Evolutionary conservation across 2,329 filamentous ascomycete genomes (phyloP).

Genomic region (Trichophyton verrucosum): DNA sequence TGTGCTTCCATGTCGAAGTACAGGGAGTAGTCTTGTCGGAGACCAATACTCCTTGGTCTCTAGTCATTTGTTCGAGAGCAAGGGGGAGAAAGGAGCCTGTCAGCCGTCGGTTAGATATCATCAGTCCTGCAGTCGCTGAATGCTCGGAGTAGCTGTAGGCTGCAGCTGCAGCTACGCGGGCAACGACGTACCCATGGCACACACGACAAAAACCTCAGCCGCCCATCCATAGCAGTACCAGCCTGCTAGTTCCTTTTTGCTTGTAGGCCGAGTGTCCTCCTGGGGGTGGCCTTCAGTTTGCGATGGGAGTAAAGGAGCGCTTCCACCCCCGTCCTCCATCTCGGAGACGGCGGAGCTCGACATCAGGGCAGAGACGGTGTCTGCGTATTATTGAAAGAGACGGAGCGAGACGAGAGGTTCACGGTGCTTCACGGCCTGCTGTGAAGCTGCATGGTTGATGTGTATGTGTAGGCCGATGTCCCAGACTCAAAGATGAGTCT

Average conservation of each 20-base stretch:
- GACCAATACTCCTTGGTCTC: slow-evolving; percentile 79
- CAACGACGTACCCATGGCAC: slow-evolving; percentile 51
- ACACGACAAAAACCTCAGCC: slow-evolving; percentile 91
- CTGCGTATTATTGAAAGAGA: neutral
- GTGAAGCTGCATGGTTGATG: neutral
- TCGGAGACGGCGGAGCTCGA: neutral
- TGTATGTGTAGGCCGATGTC: neutral
- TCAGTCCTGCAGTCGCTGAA: no score
- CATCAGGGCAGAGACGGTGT: neutral
- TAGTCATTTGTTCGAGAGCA: slow-evolving; percentile 80
- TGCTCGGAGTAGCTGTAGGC: no score
- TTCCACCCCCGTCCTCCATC: neutral
- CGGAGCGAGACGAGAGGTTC: neutral
- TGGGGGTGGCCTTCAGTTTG: neutral
- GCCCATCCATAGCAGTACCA: slow-evolving; percentile 98
- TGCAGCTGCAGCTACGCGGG: neutral
- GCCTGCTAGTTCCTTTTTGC: slow-evolving; percentile 70
- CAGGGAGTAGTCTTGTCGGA: slow-evolving; percentile 67
- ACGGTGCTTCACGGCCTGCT: neutral
- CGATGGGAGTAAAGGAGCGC: neutral
- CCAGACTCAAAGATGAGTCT: neutral
- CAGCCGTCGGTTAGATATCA: neutral
- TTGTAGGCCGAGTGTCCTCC: slow-evolving; percentile 82
- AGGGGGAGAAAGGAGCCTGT: slow-evolving; percentile 90
- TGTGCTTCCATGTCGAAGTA: slow-evolving; percentile 46